Base-by-base conservation (phyloP, 176 grass and related monocot genomes). In the Olyra latifolia region DNA sequence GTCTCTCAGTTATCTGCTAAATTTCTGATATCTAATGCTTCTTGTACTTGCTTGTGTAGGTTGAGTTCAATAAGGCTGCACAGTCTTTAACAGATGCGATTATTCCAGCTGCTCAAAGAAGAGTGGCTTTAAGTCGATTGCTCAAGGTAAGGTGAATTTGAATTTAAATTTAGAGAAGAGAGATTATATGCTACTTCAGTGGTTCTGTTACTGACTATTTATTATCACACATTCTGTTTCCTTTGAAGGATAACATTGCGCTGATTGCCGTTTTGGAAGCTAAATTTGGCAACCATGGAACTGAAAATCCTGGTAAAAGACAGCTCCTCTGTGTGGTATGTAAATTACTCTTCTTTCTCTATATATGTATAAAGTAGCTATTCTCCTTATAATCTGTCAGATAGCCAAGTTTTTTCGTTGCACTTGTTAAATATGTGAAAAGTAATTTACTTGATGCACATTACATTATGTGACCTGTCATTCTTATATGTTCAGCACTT, bases 51-150 rank as follows among this genome's bases (percentile, higher is more conserved):
- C 81, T 69, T 91, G 6, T 80, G 77, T 71, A 99, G 97, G 97
- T 99, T 86, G 93, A 99, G 59, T 99, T 99, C 63, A 99, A 99
- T 81, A 99, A 99, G 84, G 97, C 97, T 82, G 97, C 97, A 87
- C 93, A 99, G 62, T 99, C 97, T 67, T 86, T 99, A 85, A 96
- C 93, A n/a, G 97, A 96, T 54, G 84, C 84, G 1, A 94, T 91
- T 72, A 99, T 99, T 80, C 83, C 86, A 81, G 25, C 93, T 91
- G 32, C 75, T 82, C 97, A 99, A 77, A 93, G 87, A 87, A 95
- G 90, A 84, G 79, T 85, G 56, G 97, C 97, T 83, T 85, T 99
- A 61, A 91, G 54, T 77, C 88, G 97, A 44, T 84, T 99, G 84
- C 84, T 99, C 75, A 99, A 99, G 74, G 97, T 92, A 73, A 77